Percentiles rank a stretch among this genome's conserved stretches.
These are phyloP conservation scores for Verbena officinalis DNA, from an alignment of 257 asterid genomes.

Conservation along the genomic window DNA sequence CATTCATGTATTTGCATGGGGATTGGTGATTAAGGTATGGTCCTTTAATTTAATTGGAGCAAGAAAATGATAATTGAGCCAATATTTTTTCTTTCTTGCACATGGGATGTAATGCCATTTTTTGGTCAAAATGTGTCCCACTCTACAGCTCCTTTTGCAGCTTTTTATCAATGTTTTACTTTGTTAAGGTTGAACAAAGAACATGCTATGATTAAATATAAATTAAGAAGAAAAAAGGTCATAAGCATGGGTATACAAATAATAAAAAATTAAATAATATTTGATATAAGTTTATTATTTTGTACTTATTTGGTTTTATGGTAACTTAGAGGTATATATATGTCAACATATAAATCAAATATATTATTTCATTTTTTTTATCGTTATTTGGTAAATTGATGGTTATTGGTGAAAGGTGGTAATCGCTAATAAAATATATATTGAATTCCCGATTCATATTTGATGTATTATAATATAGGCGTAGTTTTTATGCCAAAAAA, in stretches of 20 bases:
- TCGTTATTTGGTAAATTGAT: no score
- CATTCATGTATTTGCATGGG: constrained; percentile 31
- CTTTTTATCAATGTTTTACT: constrained; percentile 25
- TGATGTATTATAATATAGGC: no score
- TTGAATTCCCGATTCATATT: no score
- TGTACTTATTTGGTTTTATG: no score
- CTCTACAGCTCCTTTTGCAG: constrained; percentile 16
- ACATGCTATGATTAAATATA: neutral
- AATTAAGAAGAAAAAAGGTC: no score
- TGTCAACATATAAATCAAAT: no score
- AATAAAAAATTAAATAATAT: neutral
- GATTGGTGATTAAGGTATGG: constrained; percentile 13
- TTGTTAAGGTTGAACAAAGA: constrained; percentile 14
- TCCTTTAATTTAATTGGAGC: neutral
- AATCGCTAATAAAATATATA: no score
- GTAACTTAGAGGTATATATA: no score
- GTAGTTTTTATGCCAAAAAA: no score
- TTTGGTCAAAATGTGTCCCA: constrained; percentile 42
- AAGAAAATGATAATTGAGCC: neutral
- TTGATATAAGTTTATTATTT: neutral
- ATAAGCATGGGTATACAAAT: neutral
- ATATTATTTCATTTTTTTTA: no score
- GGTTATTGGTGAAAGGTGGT: no score
- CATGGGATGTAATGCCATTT: constrained; percentile 39
- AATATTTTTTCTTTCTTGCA: constrained; percentile 19